Percentiles rank a stretch among this genome's conserved stretches.
Evolutionary conservation across 768 basidiomycete genomes (phyloP).

Genomic region (Collybia mongolica): DNA sequence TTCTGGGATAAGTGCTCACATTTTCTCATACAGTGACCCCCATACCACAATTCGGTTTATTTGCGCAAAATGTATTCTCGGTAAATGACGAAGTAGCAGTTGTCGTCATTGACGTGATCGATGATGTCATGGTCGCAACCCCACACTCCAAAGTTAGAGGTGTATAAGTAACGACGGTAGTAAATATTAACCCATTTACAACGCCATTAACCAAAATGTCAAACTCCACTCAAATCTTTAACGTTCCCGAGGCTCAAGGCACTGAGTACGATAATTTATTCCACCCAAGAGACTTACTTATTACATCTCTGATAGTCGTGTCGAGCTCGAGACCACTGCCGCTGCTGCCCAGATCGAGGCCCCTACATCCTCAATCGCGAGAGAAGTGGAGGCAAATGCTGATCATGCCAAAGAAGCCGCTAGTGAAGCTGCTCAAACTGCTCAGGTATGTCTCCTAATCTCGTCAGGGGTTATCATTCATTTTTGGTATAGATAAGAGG

Average conservation of each 20-base stretch:
- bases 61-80: too few relatives aligned
- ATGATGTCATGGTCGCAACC: constrained; percentile 7
- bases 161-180: not conserved
- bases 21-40: not conserved
- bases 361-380: constrained; percentile 35
- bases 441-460: constrained; percentile 37
- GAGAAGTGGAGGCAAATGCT: constrained; percentile 47
- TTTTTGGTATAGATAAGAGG: constrained; percentile 27
- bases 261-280: constrained; percentile 26
- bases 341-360: constrained; percentile 50
- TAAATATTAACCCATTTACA: not conserved
- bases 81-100: not conserved
- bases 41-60: too few relatives aligned
- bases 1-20: too few relatives aligned
- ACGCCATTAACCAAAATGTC: constrained; percentile 21
- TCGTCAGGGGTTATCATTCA: not conserved
- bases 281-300: not conserved
- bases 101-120: constrained; percentile 10
- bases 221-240: constrained; percentile 30
- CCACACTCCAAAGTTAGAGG: not conserved
- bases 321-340: constrained; percentile 52
- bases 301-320: constrained; percentile 18
- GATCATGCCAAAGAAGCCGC: constrained; percentile 44
- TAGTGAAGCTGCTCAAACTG: constrained; percentile 47
- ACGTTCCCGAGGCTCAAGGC: constrained; percentile 32